A percentile compares a stretch with the other conserved stretches of the same genome.
Conservation (phyloP, 352 stramenopile genomes). For the Pythium rishiriense region DNA sequence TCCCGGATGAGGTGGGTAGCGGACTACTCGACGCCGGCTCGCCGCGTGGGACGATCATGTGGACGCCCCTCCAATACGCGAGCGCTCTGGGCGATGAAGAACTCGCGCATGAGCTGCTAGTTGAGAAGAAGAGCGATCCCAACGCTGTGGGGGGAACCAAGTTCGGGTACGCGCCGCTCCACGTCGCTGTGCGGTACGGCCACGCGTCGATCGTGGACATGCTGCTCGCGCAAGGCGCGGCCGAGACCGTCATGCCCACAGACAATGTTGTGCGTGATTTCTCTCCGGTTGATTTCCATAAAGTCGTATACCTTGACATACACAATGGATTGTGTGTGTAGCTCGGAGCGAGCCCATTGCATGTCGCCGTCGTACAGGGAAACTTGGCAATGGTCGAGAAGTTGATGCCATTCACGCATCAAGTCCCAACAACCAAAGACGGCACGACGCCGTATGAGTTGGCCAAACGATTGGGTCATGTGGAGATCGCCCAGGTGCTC, state of each 20-base stretch:
- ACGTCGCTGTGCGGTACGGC: conserved; percentile 66
- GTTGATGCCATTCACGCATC: conserved; percentile 38
- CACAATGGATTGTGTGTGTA: conserved; percentile 19
- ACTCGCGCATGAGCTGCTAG: conserved; percentile 40
- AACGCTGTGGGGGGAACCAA: conserved; percentile 41
- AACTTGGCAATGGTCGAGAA: conserved; percentile 48
- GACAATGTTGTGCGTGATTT: conserved; percentile 18
- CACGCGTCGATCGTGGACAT: conserved; percentile 52
- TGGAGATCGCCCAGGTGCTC: conserved; percentile 31
- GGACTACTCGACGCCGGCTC: conserved; percentile 55
- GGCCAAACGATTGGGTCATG: conserved; percentile 41
- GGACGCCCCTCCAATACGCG: conserved; percentile 79
- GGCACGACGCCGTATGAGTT: conserved; percentile 64
- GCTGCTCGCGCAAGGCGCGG: conserved; percentile 35
- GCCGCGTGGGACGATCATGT: conserved; percentile 50
- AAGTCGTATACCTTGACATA: neutral
- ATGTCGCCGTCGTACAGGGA: conserved; percentile 62
- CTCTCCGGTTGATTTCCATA: neutral
- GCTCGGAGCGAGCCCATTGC: conserved; percentile 55
- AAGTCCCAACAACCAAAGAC: conserved; percentile 44
- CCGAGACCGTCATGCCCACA: conserved; percentile 28
- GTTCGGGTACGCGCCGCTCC: conserved; percentile 62
- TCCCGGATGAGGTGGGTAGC: conserved; percentile 31
- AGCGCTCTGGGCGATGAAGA: conserved; percentile 64
- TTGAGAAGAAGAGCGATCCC: conserved; percentile 22